Evolutionary conservation across 192 early-diverging fungal species (phyloP).

Genomic region (Entomortierella beljakovae): DNA sequence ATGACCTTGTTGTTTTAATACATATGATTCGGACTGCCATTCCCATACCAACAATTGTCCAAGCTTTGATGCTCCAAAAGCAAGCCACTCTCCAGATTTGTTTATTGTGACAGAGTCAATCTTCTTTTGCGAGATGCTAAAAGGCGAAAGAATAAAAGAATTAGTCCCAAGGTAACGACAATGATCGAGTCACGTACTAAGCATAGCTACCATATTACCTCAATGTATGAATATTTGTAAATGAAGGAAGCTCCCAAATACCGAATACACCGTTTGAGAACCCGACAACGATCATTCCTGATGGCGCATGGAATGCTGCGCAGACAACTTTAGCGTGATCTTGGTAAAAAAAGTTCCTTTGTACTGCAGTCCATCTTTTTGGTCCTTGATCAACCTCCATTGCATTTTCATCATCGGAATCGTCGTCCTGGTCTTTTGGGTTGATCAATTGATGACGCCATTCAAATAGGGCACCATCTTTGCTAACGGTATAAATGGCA

Average conservation of each 20-base stretch:
- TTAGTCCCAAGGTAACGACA: too few relatives aligned
- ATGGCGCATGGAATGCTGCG: conserved; percentile 79
- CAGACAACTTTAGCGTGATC: conserved; percentile 82
- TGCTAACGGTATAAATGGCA: conserved; percentile 85
- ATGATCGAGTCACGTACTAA: neutral
- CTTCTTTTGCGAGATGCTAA: conserved; percentile 92
- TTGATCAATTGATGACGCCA: conserved; percentile 67
- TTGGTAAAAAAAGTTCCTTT: conserved; percentile 85
- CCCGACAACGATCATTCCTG: conserved; percentile 87
- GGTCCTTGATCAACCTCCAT: conserved; percentile 54
- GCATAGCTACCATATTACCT: conserved; percentile 61
- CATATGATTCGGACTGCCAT: conserved; percentile 99
- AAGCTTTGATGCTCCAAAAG: conserved; percentile 90
- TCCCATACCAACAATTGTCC: conserved; percentile 99
- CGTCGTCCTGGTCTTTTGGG: conserved; percentile 59
- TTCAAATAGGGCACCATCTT: conserved; percentile 90
- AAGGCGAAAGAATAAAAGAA: neutral
- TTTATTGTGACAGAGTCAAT: conserved; percentile 93
- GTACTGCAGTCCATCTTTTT: conserved; percentile 64
- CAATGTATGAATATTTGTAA: conserved; percentile 93
- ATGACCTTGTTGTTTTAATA: conserved; percentile 99
- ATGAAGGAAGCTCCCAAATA: conserved; percentile 97
- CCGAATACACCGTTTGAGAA: conserved; percentile 97
- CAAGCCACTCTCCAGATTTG: conserved; percentile 95
- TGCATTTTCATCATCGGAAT: conserved; percentile 69